phyloP scores from a whole-genome alignment of 345 rosid genomes.

The Eucalyptus guilfoylei region DNA sequence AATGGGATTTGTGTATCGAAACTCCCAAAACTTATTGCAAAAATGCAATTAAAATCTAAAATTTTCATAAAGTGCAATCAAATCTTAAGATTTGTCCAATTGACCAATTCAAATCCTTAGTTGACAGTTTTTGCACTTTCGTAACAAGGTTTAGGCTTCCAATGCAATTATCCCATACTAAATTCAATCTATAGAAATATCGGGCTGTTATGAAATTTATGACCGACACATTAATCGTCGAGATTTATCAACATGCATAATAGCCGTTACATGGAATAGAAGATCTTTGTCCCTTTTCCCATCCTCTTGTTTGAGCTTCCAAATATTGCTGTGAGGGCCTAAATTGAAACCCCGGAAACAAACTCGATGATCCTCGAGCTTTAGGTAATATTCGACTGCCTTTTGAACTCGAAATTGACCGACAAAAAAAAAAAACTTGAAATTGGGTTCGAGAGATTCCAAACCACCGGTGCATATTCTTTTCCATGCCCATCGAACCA shows the following conservation, averaged over 20 bases:
- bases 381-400: not conserved
- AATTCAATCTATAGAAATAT: not conserved
- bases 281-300: not conserved
- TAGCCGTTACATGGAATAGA: not conserved
- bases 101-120: not conserved
- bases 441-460: not conserved
- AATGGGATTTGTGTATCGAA: not conserved
- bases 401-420: not conserved
- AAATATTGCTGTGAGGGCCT: not conserved
- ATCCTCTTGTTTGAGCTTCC: not conserved
- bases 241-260: not conserved
- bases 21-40: accelerated
- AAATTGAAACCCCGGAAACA: not conserved
- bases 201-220: not conserved
- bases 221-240: not conserved
- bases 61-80: accelerated
- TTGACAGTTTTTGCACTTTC: not conserved
- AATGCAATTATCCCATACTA: not conserved
- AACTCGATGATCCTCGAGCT: not conserved
- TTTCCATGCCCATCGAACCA: not conserved
- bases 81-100: not conserved
- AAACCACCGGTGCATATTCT: not conserved
- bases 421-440: too few species aligned
- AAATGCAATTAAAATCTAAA: too few species aligned
- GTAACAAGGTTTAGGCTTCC: not conserved